Conservation (phyloP, 768 basidiomycete genomes). For the Ephemerocybe angulata region DNA sequence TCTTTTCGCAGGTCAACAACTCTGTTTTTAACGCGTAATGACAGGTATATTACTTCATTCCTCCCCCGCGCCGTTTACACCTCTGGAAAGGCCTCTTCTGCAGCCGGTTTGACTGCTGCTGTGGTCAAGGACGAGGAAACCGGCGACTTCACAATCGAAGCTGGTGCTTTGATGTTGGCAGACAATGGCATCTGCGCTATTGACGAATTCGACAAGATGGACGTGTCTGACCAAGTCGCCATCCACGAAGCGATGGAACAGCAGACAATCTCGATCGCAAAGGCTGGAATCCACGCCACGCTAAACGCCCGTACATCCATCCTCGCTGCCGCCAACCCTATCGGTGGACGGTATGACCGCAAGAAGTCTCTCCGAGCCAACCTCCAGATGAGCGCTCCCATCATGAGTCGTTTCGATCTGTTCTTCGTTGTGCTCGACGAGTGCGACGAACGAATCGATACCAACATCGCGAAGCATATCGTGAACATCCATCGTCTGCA, state of each 20-base stretch:
- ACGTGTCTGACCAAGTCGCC: constrained; percentile 95
- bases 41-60: constrained; percentile 95
- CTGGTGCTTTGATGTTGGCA: constrained; percentile 97
- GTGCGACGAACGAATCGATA: constrained; percentile 87
- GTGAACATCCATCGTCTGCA: constrained; percentile 96
- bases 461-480: constrained; percentile 94
- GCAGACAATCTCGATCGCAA: constrained; percentile 98
- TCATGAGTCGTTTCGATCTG: constrained; percentile 97
- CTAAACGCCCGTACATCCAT: constrained; percentile 97
- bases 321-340: constrained; percentile 94
- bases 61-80: constrained; percentile 97
- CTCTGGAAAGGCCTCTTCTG: constrained; percentile 98
- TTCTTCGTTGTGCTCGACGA: constrained; percentile 99
- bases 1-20: background rate
- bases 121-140: constrained; percentile 99
- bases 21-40: constrained; percentile 3
- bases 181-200: constrained; percentile 99
- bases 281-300: constrained; percentile 98
- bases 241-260: constrained; percentile 99
- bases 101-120: constrained; percentile 96
- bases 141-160: constrained; percentile 99
- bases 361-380: constrained; percentile 90
- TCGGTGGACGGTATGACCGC: constrained; percentile 95
- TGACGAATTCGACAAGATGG: constrained; percentile 99
- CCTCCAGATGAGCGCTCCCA: constrained; percentile 95